Evolutionary conservation across 192 early-diverging fungal genomes (phyloP).

Genomic region (Paraglomus occultum): DNA sequence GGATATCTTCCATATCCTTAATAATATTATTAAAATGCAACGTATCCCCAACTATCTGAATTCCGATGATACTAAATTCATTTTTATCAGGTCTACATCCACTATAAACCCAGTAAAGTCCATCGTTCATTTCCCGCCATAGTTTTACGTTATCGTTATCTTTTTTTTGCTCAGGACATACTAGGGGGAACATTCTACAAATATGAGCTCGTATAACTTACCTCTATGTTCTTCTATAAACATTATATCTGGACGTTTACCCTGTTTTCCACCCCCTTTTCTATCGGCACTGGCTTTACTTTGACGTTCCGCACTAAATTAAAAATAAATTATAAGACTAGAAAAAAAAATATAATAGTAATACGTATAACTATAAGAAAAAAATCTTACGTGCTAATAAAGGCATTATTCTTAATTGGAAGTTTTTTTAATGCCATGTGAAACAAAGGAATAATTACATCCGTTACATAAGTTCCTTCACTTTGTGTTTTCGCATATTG

Average conservation of each 20-base stretch:
- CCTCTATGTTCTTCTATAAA: neutral
- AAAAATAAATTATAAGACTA: too few species aligned
- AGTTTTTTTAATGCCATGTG: neutral
- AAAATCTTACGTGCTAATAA: conserved; percentile 5
- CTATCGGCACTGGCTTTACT: conserved; percentile 11
- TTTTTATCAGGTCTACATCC: conserved; percentile 3
- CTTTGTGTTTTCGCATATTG: conserved; percentile 1
- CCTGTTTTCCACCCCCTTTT: neutral
- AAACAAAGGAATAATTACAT: neutral
- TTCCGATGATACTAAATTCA: conserved; percentile 12
- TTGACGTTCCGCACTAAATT: conserved; percentile 14
- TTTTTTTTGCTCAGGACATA: too few species aligned
- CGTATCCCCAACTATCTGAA: conserved; percentile 12
- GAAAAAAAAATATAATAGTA: too few species aligned
- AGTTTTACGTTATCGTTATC: neutral
- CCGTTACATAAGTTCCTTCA: conserved; percentile 16
- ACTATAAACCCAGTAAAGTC: neutral
- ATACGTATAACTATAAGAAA: too few species aligned
- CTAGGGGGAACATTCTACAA: too few species aligned
- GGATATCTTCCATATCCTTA: conserved; percentile 11
- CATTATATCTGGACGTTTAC: conserved; percentile 16
- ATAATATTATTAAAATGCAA: conserved; percentile 3
- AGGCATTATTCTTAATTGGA: neutral
- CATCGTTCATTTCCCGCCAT: conserved; percentile 3
- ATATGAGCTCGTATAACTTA: neutral